phyloP scores from a whole-genome alignment of 2,329 filamentous ascomycete species.

The Aureobasidium sp. region DNA sequence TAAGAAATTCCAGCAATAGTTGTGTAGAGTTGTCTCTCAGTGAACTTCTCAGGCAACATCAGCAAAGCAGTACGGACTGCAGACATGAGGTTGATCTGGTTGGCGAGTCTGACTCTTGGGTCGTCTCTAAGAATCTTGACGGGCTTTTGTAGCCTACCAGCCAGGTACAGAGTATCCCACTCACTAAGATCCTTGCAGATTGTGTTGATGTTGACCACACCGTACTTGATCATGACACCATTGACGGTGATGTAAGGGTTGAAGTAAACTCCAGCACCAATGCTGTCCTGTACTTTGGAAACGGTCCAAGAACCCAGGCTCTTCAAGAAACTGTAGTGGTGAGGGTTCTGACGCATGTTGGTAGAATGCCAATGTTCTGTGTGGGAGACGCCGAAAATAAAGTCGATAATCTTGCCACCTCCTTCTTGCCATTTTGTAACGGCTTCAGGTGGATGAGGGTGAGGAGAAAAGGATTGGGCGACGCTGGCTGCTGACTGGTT shows the following conservation, averaged over 20 bases:
- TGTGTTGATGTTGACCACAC: constrained; percentile 89
- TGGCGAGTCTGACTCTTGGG: constrained; percentile 81
- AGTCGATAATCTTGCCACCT: constrained; percentile 93
- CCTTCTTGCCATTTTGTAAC: constrained; percentile 80
- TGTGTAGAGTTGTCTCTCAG: constrained; percentile 77
- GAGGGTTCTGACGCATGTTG: constrained; percentile 77
- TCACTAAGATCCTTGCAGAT: constrained; percentile 76
- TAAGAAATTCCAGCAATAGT: constrained; percentile 92
- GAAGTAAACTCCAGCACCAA: constrained; percentile 94
- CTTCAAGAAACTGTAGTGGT: constrained; percentile 85
- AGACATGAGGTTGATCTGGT: constrained; percentile 90
- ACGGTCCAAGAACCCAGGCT: constrained; percentile 78
- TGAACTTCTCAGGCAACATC: constrained; percentile 74
- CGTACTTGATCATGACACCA: constrained; percentile 94
- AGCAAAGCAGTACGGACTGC: constrained; percentile 84
- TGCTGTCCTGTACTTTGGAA: constrained; percentile 74
- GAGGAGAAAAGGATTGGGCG: constrained; percentile 52
- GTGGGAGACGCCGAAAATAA: constrained; percentile 92
- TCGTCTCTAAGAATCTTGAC: constrained; percentile 97
- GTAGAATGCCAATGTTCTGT: constrained; percentile 95
- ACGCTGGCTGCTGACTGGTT: constrained; percentile 32
- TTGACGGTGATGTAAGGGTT: constrained; percentile 94
- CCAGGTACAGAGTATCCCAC: constrained; percentile 95
- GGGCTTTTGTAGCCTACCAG: constrained; percentile 90
- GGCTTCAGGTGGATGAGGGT: constrained; percentile 72